Base-by-base conservation (phyloP, 257 asterid genomes). In the Solanum pennellii region DNA sequence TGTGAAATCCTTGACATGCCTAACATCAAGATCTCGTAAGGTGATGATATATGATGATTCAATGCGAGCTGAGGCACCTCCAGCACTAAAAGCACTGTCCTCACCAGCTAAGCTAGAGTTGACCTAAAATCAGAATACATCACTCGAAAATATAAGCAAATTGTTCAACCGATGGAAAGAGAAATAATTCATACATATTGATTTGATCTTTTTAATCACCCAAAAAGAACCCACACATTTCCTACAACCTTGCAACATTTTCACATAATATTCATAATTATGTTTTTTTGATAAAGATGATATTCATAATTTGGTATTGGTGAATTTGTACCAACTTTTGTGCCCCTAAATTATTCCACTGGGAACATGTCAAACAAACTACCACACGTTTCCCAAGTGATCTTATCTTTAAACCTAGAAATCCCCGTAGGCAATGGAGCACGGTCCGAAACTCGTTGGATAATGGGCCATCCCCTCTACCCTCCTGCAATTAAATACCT, bases 1-100 rank as follows among this genome's bases (percentile, higher is more conserved):
- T 90, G 91, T 89, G 87, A 97, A 93, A 90, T 97, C 98, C 90
- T 95, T 95, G 42, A 97, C 95, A 83, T 97, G 98, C 93, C 94
- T 97, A 98, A 97, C 94, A 85, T 94, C 98, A 91, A 97, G 95
- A 92, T 95, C 98, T 72, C 96, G 93, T 86, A 97, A 88, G 86
- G 91, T 93, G 91, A 95, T 89, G 86, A 92, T 86, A 87, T 94
- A 95, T 60, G 99, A 95, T 82, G 99, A 97, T 89, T 95, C 98
- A 87, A 97, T 92, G 86, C 96, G 95, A 91, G 98, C 92, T 89
- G 96, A 95, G 88, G 95, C 86, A 33, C 93, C 90, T 89, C 97
- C 96, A 56, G 95, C 87, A 89, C 88, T 88, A 77, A 88, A 90
- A 88, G 95, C 88, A 88, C 83, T 93, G 86, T 95, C 98, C 92